Evolutionary conservation across 176 grass and related monocot genomes (phyloP), one percentile per base, ranked within the genome.

Genomic region (Aegilops sharonensis): DNA sequence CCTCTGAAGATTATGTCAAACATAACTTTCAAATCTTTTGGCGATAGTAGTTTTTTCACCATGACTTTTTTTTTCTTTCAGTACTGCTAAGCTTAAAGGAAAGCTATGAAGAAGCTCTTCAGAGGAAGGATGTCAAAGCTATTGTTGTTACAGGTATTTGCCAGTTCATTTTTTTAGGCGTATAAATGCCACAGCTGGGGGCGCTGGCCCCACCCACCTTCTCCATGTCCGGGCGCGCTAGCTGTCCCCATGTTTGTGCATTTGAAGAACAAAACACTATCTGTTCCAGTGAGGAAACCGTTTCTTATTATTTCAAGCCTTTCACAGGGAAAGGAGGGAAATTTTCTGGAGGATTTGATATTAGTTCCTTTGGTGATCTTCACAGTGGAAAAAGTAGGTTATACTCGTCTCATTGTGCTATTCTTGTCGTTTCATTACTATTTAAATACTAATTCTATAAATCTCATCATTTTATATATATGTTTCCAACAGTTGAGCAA

Each of bases 261-360:
- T 40, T 29, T 32, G 6, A 67, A 35, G 3, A 78, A 68, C 2
- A 56, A 17, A 5, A 14, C 23, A 69, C 11, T 60, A 25, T 66
- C 57, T 69, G 23, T 87, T 84, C 68, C 15, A 30, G 35, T 85
- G 62, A 77, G 3, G 5, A 54, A 3, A 12, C 35, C 3, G 9
- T 79, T 85, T 25, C 18, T 37, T 84, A 52, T 37, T 84, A 52
- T 80, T 61, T 81, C 43, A 64, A 77, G 80, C 57, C 18, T 84
- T 77, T 89, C 21, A 72, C 34, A 98, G 97, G 97, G 68, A 88
- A 91, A 82, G 83, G 91, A 74, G 90, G 90, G 4, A 92, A 91
- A 14, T 98, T 98, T 87, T 98, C 97, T 57, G 92, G 94, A 74
- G 97, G 97, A 80, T 95, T 95, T 30, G 97, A 98, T 84, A 95